Evolutionary conservation across 495 filamentous ascomycete species (phyloP), one percentile per base, ranked within the genome.

Genomic region (Elasticomyces elasticus): DNA sequence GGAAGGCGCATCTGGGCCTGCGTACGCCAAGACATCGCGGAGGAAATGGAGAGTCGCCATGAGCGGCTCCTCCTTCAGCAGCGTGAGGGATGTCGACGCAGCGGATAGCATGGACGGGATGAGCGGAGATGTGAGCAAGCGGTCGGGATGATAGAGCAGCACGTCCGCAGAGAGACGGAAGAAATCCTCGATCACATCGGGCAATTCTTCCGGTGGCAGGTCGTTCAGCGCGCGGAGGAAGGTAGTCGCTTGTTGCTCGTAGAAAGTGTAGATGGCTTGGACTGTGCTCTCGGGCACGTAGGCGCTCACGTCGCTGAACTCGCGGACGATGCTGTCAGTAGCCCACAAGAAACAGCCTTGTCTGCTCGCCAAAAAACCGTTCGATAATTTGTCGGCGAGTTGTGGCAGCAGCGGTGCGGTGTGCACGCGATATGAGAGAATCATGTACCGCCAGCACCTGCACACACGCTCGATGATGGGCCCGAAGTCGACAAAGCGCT

Each of bases 311-410:
- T 89, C 85, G 0, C 87, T 88, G 66, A 95, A 99, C 63, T 99
- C 92, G 38, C 94, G 85, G 17, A 97, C 77, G 56, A 99, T 91
- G 11, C 92, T 85, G 58, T 88, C 88, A 2, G 91, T 95, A 23
- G 89, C 90, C 92, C 92, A 99, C 35, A 99, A 72, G 74, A 99
- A 97, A 67, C 91, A 95, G 19, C 92, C 94, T 69, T 97, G 91
- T 40, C 83, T 82, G 2, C 91, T 94, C 13, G 77, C 78, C 38
- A 85, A 75, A 66, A 97, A 99, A 0, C 89, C 89, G 52, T 71
- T 76, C 5, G 86, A 84, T 42, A 99, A 78, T 66, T 90, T 89
- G 54, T 89, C 82, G 20, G 94, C 92, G 63, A 99, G 78, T 9
- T 81, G 75, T 5, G 86, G 87, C 20, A 99, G 75, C 2, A 99